These are phyloP conservation scores for Dendrobium officinale DNA, from an alignment of 106 monocot species.

Conservation along the genomic window DNA sequence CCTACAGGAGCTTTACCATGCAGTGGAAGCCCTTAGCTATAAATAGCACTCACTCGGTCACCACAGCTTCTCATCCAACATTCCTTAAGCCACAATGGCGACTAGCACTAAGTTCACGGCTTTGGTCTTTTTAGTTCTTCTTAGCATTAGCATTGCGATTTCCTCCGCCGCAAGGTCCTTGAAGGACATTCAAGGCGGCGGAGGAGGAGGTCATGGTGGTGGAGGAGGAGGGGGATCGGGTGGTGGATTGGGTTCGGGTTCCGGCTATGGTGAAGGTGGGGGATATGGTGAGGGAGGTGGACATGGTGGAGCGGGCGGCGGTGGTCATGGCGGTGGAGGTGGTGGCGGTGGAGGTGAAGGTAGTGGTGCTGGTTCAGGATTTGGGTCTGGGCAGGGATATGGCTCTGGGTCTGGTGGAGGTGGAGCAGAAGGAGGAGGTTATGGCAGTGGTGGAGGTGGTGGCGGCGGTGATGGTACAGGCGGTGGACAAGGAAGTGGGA, in stretches of 20 bases:
- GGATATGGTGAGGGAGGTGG: not conserved
- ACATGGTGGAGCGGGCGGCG: not conserved
- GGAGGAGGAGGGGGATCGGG: conserved; percentile 5
- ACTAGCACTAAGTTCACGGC: not conserved
- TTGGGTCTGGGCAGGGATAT: not conserved
- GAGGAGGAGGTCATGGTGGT: not conserved
- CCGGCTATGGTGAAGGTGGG: not conserved
- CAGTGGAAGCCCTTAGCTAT: not conserved
- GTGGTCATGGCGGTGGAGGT: not conserved
- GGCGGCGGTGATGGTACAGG: not conserved
- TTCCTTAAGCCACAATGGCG: not conserved
- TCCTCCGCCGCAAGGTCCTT: not conserved
- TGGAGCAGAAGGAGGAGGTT: not conserved
- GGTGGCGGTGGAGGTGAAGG: conserved; percentile 8
- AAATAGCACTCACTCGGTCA: not conserved
- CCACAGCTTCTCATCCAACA: not conserved
- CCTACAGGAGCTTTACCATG: too few species aligned
- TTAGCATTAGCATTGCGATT: not conserved
- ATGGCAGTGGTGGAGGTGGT: conserved; percentile 3
- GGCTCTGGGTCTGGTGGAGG: conserved; percentile 16
- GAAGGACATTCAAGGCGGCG: not conserved
- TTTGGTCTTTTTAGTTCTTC: not conserved
- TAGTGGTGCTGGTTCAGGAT: not conserved
- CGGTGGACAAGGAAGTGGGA: not conserved
- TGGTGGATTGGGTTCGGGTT: not conserved